These are phyloP conservation scores for Cystobasidium ongulense DNA, from an alignment of 768 basidiomycete genomes.

Conservation along the genomic window DNA sequence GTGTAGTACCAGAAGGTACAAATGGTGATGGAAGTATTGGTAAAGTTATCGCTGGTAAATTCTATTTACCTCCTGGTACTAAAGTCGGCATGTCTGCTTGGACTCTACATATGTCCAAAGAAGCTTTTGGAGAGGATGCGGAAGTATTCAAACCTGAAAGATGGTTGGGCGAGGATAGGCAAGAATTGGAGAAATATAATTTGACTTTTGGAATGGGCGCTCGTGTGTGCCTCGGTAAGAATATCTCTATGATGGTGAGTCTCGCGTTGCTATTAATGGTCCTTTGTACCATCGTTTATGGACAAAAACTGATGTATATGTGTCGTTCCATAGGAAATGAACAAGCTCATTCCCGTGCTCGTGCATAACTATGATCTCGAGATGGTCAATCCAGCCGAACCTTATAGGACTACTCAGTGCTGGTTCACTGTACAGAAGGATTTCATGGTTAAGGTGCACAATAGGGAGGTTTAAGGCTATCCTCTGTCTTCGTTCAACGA, in stretches of 20 bases:
- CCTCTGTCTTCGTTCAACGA: too few relatives aligned
- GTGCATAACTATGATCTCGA: neutral
- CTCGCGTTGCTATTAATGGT: neutral
- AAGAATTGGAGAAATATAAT: slow-evolving; percentile 11
- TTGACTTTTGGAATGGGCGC: neutral
- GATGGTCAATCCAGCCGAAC: neutral
- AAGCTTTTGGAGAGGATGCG: slow-evolving; percentile 31
- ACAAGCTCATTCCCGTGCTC: neutral
- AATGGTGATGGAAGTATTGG: slow-evolving; percentile 10
- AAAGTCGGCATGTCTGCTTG: neutral
- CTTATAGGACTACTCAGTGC: neutral
- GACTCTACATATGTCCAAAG: slow-evolving; percentile 18
- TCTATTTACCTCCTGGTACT: slow-evolving; percentile 16
- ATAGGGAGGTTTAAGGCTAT: too few relatives aligned
- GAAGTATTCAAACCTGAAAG: slow-evolving; percentile 32
- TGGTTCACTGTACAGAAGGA: neutral
- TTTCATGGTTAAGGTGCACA: neutral
- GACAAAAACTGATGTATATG: too few relatives aligned
- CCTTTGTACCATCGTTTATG: neutral
- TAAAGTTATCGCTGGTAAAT: slow-evolving; percentile 25
- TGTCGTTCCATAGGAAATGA: neutral
- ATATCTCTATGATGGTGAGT: slow-evolving; percentile 1
- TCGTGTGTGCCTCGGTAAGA: neutral
- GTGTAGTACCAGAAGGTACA: slow-evolving; percentile 32
- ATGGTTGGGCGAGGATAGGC: slow-evolving; percentile 29